phyloP scores from a whole-genome alignment of 2,329 filamentous ascomycete genomes.

The Xylaria sp. region DNA sequence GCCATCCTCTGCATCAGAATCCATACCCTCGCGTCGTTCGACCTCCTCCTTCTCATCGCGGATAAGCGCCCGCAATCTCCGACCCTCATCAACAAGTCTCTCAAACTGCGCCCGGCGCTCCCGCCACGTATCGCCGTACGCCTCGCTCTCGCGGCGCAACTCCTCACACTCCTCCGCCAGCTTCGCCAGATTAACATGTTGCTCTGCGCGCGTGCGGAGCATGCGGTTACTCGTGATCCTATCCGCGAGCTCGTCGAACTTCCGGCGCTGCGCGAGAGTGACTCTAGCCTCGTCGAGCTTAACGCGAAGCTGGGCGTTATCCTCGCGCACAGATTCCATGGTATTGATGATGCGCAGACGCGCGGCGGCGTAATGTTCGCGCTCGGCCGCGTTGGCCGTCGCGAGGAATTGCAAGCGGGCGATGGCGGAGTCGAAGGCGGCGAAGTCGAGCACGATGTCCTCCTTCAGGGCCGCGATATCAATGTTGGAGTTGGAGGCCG shows the following conservation, averaged over 20 bases:
- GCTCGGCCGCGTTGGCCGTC: constrained; percentile 75
- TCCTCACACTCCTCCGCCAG: constrained; percentile 84
- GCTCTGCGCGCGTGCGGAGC: constrained; percentile 78
- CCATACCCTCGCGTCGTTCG: constrained; percentile 78
- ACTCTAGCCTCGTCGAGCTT: constrained; percentile 72
- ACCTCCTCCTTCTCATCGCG: constrained; percentile 94
- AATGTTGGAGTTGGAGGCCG: constrained; percentile 37
- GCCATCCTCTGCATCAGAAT: constrained; percentile 59
- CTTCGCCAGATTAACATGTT: constrained; percentile 70
- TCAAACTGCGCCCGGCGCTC: constrained; percentile 84
- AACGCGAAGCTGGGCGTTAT: constrained; percentile 64
- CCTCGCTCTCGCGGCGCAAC: constrained; percentile 74
- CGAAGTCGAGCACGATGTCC: constrained; percentile 82
- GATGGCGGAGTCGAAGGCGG: constrained; percentile 79
- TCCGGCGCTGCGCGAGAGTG: constrained; percentile 71
- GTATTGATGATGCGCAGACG: constrained; percentile 73
- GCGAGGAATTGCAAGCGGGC: constrained; percentile 82
- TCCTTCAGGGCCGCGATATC: constrained; percentile 61
- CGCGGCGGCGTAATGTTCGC: constrained; percentile 75
- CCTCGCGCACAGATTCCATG: constrained; percentile 70
- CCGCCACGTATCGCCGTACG: constrained; percentile 76
- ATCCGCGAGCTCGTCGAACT: constrained; percentile 82
- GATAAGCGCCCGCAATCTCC: constrained; percentile 76
- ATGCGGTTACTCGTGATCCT: constrained; percentile 78
- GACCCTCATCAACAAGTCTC: constrained; percentile 85